Evolutionary conservation across 2,329 filamentous ascomycete species (phyloP), one percentile per base, ranked within the genome.

Genomic region (Sclerotinia minor): DNA sequence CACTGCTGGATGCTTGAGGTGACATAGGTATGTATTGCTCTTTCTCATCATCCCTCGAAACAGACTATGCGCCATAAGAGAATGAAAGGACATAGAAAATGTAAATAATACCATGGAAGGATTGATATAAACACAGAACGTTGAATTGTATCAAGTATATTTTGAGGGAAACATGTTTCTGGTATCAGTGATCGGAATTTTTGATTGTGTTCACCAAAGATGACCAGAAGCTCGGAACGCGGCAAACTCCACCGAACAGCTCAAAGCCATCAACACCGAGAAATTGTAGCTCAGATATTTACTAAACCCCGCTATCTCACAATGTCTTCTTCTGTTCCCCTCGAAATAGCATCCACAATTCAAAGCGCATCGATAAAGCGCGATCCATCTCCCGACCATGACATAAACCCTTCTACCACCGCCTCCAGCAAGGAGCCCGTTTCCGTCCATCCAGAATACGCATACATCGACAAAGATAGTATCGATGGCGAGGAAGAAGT

Each of bases 311-410:
- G 60, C 35, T 24, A 35, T 38, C n/a, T 38, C 69, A 72, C 69
- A 64, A 77, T 77, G 75, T 69, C 70, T 1, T 73, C 72, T 65
- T 74, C 72, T n/a, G 24, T 86, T 24, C 83, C 87, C 35, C 79
- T 87, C 32, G 87, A 95, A 77, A 80, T 94, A 68, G 91, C 92
- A 57, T 91, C 92, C 75, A 90, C 90, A 45, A 82, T 97, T 72
- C 94, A 97, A 79, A 88, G 90, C 21, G 91, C 88, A 45, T 91
- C 90, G 76, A 89, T 97, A 80, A 89, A 92, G 71, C 85, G 81
- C 58, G 76, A 87, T 64, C 93, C 93, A 0, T 92, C 91, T 50
- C 84, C 89, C 6, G 78, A 77, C 60, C 90, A 92, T 81, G 93
- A 97, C 80, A 77, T 92, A 75, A 94, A 94, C 77, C 92, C 92